Conservation (phyloP, 2,329 filamentous ascomycete genomes). For the Diaporthe ilicicola region DNA sequence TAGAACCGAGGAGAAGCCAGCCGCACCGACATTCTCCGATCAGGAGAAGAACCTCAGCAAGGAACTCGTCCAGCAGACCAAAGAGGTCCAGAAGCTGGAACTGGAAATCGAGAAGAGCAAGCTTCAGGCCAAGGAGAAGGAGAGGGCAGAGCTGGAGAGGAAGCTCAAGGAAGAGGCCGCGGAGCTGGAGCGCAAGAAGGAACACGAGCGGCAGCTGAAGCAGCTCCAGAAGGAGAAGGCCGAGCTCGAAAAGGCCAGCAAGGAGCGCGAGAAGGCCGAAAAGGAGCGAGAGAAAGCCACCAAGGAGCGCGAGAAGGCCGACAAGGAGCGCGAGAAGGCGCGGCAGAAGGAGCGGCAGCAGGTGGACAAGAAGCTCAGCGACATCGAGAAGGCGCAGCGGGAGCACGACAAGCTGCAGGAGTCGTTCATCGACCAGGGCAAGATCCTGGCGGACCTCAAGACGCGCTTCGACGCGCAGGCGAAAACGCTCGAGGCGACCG, state of each 20-base stretch:
- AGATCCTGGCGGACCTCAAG: conserved; percentile 37
- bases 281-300: conserved; percentile 9
- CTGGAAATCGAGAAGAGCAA: conserved; percentile 29
- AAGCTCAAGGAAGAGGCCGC: conserved; percentile 22
- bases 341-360: conserved; percentile 23
- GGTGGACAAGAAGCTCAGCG: conserved; percentile 25
- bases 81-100: conserved; percentile 32
- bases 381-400: conserved; percentile 27
- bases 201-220: conserved; percentile 26
- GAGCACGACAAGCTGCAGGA: conserved; percentile 30
- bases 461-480: conserved; percentile 37
- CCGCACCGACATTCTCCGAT: not conserved
- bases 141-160: conserved; percentile 23
- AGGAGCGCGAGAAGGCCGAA: conserved; percentile 5
- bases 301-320: conserved; percentile 24
- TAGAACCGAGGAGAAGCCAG: conserved; percentile 4
- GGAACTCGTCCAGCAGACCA: conserved; percentile 31
- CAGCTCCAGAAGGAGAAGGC: conserved; percentile 27
- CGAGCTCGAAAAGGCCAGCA: conserved; percentile 6
- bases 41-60: conserved; percentile 30
- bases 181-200: conserved; percentile 22
- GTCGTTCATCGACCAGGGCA: conserved; percentile 33
- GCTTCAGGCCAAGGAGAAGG: conserved; percentile 24
- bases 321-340: conserved; percentile 24
- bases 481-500: conserved; percentile 27